Evolutionary conservation across 73 alveolate genomes (phyloP).

Genomic region (Effrenium voratum): DNA sequence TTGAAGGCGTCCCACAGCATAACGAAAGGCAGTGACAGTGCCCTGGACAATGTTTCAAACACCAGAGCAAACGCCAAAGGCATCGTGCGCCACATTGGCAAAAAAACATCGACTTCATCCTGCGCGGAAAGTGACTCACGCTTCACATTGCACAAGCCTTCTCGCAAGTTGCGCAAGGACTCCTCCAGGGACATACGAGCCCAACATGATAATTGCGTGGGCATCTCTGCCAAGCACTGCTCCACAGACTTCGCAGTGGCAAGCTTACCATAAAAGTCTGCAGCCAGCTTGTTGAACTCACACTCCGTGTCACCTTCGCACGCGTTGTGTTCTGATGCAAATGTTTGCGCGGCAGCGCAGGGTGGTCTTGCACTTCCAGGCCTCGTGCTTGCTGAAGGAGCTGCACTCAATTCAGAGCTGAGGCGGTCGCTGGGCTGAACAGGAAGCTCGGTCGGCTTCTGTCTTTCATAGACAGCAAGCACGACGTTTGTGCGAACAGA

Average conservation of each 20-base stretch:
- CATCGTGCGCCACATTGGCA: neutral
- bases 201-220: neutral
- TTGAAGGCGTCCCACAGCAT: constrained; percentile 17
- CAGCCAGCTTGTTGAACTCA: too few relatives aligned
- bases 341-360: neutral
- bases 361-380: too few relatives aligned
- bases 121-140: neutral
- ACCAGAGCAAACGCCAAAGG: neutral
- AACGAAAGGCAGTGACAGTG: neutral
- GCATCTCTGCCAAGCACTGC: too few relatives aligned
- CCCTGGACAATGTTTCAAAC: neutral
- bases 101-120: constrained; percentile 1
- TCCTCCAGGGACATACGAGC: neutral
- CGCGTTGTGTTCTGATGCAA: too few relatives aligned
- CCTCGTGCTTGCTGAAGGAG: too few relatives aligned
- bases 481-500: neutral
- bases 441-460: neutral
- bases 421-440: neutral
- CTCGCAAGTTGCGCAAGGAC: neutral
- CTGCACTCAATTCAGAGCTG: too few relatives aligned
- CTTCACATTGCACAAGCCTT: neutral
- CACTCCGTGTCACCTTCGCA: too few relatives aligned
- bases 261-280: too few relatives aligned
- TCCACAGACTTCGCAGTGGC: too few relatives aligned
- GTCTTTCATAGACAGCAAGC: neutral